Evolutionary conservation across 139 green algal genomes (phyloP).

Genomic region (Coccomyxa sp.): DNA sequence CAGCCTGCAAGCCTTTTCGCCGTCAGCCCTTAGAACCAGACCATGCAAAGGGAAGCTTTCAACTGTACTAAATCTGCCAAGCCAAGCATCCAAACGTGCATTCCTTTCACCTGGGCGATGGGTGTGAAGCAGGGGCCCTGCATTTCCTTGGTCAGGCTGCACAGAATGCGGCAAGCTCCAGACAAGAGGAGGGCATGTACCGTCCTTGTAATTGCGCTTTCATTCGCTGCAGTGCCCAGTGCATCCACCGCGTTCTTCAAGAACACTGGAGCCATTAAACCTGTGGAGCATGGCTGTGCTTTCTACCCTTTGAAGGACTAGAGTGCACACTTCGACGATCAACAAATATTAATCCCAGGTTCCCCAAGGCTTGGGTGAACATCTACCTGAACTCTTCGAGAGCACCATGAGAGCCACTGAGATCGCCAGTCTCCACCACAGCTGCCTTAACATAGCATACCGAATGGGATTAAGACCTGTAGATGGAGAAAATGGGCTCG

Average conservation of each 20-base stretch:
- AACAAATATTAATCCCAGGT: neutral
- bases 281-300: conserved; percentile 24
- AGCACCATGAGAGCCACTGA: conserved; percentile 66
- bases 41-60: neutral
- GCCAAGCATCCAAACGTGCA: neutral
- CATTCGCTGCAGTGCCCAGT: conserved; percentile 23
- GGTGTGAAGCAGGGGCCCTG: conserved; percentile 78
- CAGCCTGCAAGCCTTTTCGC: conserved; percentile 34
- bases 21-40: neutral
- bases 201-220: conserved; percentile 5
- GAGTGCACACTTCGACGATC: neutral
- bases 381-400: conserved; percentile 56
- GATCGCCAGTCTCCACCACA: conserved; percentile 64
- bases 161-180: conserved; percentile 54
- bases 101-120: conserved; percentile 57
- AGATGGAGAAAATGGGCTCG: neutral
- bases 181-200: conserved; percentile 27
- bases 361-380: neutral
- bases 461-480: neutral
- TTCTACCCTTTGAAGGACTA: too few species aligned
- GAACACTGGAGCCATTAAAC: conserved; percentile 64
- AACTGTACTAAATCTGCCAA: neutral
- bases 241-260: conserved; percentile 77
- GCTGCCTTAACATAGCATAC: conserved; percentile 11
- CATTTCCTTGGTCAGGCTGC: conserved; percentile 76